Base-by-base conservation (phyloP, 192 early-diverging fungal genomes). In the Gigaspora rosea region DNA sequence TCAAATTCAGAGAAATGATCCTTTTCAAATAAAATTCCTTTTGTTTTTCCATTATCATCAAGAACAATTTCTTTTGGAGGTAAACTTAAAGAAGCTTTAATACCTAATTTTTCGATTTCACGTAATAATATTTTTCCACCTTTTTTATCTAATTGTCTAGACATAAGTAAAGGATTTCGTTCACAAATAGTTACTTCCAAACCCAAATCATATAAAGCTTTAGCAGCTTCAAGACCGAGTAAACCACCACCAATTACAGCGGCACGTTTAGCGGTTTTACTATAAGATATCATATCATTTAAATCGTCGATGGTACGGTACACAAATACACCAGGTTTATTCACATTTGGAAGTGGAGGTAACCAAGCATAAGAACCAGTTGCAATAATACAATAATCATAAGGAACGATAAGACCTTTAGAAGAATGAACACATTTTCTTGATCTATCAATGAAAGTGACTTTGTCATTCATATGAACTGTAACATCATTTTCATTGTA, bases 301-400 rank as follows among this genome's bases (percentile, higher is more conserved):
- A 92, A 66, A 70, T 91, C 90, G 36, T 89, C 76, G 47, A 92
- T 80, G 10, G 90, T 92, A 51, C 91, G 90, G 72, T 92, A 92
- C 20, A 90, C 88, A 65, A 86, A 92, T 11, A 91, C 85, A 22
- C 91, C 91, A 10, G 71, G 51, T 16, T 79, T 77, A 35, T 88
- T 65, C 11, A 77, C 35, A 56, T 81, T 80, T 41, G 78, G 57
- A 16, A 88, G 66, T 9, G 90, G 85, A n/a, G 91, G 91, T 20
- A 92, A 71, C 13, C 87, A 76, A 16, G 91, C 84, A 54, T 22
- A 68, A n/a, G 88, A 90, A 13, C 91, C 91, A 4, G 90, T 92
- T 12, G 91, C 89, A 22, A 92, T 49, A 18, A 92, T 80, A 61
- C 84, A 84, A 56, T 78, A 71, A 68, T 92, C 90, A 67, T 92